phyloP scores from a whole-genome alignment of 2,329 filamentous ascomycete species.

The Ophiocordyceps camponoti-rufipedis region DNA sequence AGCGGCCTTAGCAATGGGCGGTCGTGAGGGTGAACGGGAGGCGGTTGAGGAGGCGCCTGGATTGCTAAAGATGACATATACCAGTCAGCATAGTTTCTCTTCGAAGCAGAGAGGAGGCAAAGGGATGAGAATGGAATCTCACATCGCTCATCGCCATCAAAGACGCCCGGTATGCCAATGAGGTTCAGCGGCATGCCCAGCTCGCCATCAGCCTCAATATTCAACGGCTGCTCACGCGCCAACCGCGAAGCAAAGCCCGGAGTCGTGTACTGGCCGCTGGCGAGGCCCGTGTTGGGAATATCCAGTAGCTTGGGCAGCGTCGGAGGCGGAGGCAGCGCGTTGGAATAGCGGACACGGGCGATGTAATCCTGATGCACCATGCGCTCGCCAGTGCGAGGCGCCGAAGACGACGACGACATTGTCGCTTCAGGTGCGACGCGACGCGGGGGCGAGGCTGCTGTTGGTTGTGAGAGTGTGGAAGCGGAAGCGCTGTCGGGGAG shows the following conservation, averaged over 20 bases:
- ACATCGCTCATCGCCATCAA: constrained; percentile 92
- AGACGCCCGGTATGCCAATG: constrained; percentile 85
- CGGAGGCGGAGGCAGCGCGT: constrained; percentile 84
- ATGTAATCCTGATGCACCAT: constrained; percentile 89
- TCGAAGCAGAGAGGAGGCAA: not conserved
- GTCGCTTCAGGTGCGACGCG: not conserved
- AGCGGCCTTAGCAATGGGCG: constrained; percentile 68
- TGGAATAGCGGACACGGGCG: constrained; percentile 85
- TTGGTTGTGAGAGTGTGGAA: not conserved
- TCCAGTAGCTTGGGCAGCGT: constrained; percentile 93
- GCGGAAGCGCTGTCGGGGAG: not conserved
- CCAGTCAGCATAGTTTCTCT: constrained; percentile 2
- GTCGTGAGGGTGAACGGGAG: constrained; percentile 66
- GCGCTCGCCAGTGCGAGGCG: constrained; percentile 30
- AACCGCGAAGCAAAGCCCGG: constrained; percentile 80
- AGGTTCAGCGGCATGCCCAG: constrained; percentile 94
- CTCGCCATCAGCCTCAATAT: constrained; percentile 94
- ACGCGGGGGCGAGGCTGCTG: not conserved
- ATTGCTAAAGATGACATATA: constrained; percentile 40
- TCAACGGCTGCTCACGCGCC: constrained; percentile 78
- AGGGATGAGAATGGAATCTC: constrained; percentile 8
- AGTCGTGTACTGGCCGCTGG: constrained; percentile 74
- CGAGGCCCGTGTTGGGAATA: constrained; percentile 82
- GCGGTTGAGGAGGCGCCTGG: constrained; percentile 54
- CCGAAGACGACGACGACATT: constrained; percentile 14